Conservation (phyloP, 2,329 filamentous ascomycete genomes). For the Phialophora verrucosa region DNA sequence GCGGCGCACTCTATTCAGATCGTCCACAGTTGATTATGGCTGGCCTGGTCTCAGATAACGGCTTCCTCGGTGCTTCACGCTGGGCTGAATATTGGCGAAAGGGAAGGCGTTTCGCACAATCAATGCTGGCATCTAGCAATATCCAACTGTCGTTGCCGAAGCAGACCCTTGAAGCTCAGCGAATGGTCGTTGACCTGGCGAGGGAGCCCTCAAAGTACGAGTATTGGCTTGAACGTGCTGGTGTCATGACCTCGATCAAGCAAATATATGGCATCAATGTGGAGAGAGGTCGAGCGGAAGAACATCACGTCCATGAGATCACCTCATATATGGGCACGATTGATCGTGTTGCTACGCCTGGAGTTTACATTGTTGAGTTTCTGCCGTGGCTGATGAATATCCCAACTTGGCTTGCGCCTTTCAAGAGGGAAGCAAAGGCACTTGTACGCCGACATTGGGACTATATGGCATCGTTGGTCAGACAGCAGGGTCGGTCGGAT, state of each 20-base stretch:
- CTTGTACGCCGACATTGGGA: slow-evolving; percentile 40
- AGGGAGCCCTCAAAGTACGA: slow-evolving; percentile 21
- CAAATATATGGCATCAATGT: slow-evolving; percentile 25
- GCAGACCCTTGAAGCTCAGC: slow-evolving; percentile 25
- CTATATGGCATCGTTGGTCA: slow-evolving; percentile 34
- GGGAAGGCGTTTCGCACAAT: slow-evolving; percentile 24
- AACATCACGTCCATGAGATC: slow-evolving; percentile 25
- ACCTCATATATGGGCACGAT: slow-evolving; percentile 25
- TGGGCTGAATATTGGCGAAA: slow-evolving; percentile 28
- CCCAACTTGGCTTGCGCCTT: slow-evolving; percentile 42
- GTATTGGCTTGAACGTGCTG: slow-evolving; percentile 28
- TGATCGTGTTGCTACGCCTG: slow-evolving; percentile 39
- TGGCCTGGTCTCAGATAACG: slow-evolving; percentile 21
- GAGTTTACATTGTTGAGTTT: slow-evolving; percentile 46
- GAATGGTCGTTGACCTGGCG: slow-evolving; percentile 27
- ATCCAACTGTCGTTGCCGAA: slow-evolving; percentile 26
- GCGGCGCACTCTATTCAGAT: slow-evolving; percentile 48
- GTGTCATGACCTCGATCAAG: slow-evolving; percentile 28
- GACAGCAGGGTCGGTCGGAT: slow-evolving; percentile 5
- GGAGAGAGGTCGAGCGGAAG: slow-evolving; percentile 18
- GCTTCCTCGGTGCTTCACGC: slow-evolving; percentile 24
- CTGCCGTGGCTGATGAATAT: slow-evolving; percentile 42
- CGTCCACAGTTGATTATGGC: slow-evolving; percentile 38
- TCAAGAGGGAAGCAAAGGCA: slow-evolving; percentile 40
- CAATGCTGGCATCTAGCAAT: slow-evolving; percentile 26